Percentiles rank a stretch among this genome's conserved stretches.
Evolutionary conservation across 2,329 filamentous ascomycete genomes (phyloP).

Genomic region (Scolecobasidium constrictum): DNA sequence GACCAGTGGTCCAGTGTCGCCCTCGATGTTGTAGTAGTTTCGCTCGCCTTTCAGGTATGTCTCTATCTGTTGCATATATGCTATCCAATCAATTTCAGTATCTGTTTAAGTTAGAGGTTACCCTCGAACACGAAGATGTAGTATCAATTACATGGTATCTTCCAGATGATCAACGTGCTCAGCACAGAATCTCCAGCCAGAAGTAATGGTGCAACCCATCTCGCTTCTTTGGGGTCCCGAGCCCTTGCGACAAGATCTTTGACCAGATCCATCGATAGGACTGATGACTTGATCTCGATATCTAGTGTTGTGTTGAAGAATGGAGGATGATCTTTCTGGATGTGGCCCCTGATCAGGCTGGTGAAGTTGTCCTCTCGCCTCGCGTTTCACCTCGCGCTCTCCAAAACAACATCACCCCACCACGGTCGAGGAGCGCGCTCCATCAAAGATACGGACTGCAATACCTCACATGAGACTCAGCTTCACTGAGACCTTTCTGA

Average conservation of each 20-base stretch:
- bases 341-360: no score
- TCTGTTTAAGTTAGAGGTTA: constrained; percentile 42
- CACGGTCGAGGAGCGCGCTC: no score
- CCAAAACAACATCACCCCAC: no score
- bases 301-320: no score
- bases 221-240: constrained; percentile 43
- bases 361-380: no score
- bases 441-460: no score
- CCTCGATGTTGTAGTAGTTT: constrained; percentile 76
- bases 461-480: no score
- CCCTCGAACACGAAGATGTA: constrained; percentile 7
- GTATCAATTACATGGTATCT: constrained; percentile 61
- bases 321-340: no score
- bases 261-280: constrained; percentile 13
- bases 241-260: constrained; percentile 23
- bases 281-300: no score
- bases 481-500: no score
- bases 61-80: constrained; percentile 89
- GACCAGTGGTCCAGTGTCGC: constrained; percentile 83
- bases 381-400: no score
- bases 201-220: constrained; percentile 56
- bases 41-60: constrained; percentile 75
- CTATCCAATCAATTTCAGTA: constrained; percentile 95
- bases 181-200: constrained; percentile 61
- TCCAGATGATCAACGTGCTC: constrained; percentile 66